Evolutionary conservation across 116 monocot genomes (phyloP), one percentile per base, ranked within the genome.

Genomic region (Posidonia oceanica): DNA sequence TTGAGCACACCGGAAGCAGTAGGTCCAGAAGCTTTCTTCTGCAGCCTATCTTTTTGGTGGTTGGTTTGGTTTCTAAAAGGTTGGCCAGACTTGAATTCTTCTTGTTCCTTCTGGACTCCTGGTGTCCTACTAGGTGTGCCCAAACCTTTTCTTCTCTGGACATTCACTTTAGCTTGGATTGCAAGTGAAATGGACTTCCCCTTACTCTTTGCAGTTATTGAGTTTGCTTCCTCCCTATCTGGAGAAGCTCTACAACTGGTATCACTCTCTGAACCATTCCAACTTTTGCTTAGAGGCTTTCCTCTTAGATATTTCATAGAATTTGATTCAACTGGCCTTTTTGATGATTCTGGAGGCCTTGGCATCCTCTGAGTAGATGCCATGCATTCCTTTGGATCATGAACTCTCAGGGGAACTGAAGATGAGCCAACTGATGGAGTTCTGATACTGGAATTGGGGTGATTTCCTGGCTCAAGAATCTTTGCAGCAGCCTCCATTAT

Each of bases 121-220:
- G 74, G 39, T 13, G 61, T 78, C 56, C 53, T 85, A 53, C 64
- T 69, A 18, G 74, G 57, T 38, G 75, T 16, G 52, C 63, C 70
- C 67, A 82, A 64, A 36, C 84, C 82, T 72, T 87, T 93, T 63
- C 97, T 89, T 75, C 57, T 89, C 74, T 98, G 92, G 29, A 92
- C 97, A 81, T 97, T 92, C 1, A 87, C 93, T 80, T 98, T 98
- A 54, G 97, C 93, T 80, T 98, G 97, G 57, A 98, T 67, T n/a
- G 92, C 93, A 58, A 98, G 81, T 55, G 89, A 92, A 37, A 98
- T 69, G 3, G 93, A 87, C 69, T 87, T 93, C 10, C 87, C 81
- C 67, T 87, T 86, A 73, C 69, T 59, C 56, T 75, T 85, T 38
- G 18, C 68, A 67, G 75, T 68, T 21, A 69, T 40, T 23, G 64